Base-by-base conservation (phyloP, 148 eudicot genomes). In the Amaranthus cruentus region DNA sequence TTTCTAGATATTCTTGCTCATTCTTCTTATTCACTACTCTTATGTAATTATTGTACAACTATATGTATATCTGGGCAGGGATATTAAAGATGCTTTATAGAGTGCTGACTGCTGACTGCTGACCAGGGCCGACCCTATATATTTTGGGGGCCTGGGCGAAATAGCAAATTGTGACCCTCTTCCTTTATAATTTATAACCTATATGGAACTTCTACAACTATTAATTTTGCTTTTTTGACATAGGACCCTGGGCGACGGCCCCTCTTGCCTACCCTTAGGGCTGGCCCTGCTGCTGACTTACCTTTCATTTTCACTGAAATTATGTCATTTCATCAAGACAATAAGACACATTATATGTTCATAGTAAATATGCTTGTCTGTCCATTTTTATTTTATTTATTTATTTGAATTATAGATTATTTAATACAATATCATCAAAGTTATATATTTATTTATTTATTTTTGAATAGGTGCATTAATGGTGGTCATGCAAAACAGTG, bases 401-500 rank as follows among this genome's bases (percentile, higher is more conserved):
- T 28, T 28, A 28, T 28, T 28, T 28, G 38, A 28, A 28, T 28
- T 28, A 28, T 28, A 28, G 38, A 28, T 28, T 28, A 28, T 28
- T 28, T 28, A 28, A 28, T 28, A 28, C 38, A 28, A 28, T 28
- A 28, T 28, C 38, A 28, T 28, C 38, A 28, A 28, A 28, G 38
- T 56, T 56, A 2, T 56, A 5, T 54, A 9, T 4, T 8, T 8
- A 8, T 54, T 54, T 14, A 14, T 0, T 4, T 15, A 58, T 46
- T 11, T 51, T 49, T 52, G 6, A n/a, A 50, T 6, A 4, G 11
- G 0, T 3, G 15, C 6, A 70, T 44, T 70, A 70, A 70, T 70
- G 73, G 59, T 42, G 51, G 50, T 44, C 73, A 70, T 70, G 73
- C 62, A 4, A 7, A 70, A 55, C 6, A 55, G 38, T 55, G 61